A percentile compares a stretch with the other conserved stretches of the same genome.
phyloP scores from a whole-genome alignment of 352 stramenopile species.

The Globisporangium recalcitrans region DNA sequence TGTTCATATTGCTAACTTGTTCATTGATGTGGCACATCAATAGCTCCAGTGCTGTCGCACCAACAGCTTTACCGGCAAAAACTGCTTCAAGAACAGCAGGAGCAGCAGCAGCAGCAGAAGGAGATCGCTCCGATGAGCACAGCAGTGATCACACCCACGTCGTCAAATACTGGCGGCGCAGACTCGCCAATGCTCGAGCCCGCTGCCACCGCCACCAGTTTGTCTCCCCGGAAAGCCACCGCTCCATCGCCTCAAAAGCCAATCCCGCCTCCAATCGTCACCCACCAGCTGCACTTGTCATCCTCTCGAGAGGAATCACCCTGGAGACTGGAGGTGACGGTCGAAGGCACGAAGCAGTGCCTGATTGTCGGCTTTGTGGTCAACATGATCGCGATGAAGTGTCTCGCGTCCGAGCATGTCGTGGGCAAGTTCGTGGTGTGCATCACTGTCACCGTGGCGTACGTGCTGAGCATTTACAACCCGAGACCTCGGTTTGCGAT shows the following conservation, averaged over 20 bases:
- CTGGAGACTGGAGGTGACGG: constrained; percentile 48
- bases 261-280: constrained; percentile 21
- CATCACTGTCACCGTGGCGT: constrained; percentile 38
- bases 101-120: constrained; percentile 19
- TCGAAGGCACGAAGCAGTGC: constrained; percentile 68
- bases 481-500: constrained; percentile 16
- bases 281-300: constrained; percentile 8
- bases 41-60: constrained; percentile 43
- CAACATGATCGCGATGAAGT: constrained; percentile 70
- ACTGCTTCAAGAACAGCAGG: constrained; percentile 50
- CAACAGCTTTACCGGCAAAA: constrained; percentile 77
- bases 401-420: constrained; percentile 58
- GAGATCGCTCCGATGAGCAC: neutral
- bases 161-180: neutral
- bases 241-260: constrained; percentile 16
- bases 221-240: neutral
- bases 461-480: constrained; percentile 54
- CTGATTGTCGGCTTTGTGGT: constrained; percentile 73
- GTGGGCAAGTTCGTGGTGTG: constrained; percentile 59
- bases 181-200: neutral
- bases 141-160: constrained; percentile 14
- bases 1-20: no score
- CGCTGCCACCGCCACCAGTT: neutral
- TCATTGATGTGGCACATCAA: no score
- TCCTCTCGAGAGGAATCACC: constrained; percentile 15